These are phyloP conservation scores for Xylaria sp. DNA, from an alignment of 2,329 filamentous ascomycete genomes.

Conservation along the genomic window DNA sequence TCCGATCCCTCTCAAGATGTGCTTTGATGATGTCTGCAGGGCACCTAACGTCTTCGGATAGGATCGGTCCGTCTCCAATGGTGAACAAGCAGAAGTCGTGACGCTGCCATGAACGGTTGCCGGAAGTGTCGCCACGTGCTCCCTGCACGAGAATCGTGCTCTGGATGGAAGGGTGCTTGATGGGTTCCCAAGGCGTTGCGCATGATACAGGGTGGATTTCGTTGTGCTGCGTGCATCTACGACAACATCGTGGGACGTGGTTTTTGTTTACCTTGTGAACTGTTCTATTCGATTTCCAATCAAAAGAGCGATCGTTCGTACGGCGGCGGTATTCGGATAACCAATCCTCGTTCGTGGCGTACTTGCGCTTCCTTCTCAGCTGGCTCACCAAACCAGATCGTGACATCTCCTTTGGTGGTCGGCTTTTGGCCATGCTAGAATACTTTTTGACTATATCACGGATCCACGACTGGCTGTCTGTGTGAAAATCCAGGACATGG, in stretches of 20 bases:
- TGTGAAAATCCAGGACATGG: not conserved
- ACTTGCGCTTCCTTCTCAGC: not conserved
- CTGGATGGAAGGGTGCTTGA: not conserved
- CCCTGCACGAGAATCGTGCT: not conserved
- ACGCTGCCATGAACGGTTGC: not conserved
- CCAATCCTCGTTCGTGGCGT: not conserved
- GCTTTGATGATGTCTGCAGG: not conserved
- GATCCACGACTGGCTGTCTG: not conserved
- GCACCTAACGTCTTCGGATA: not conserved
- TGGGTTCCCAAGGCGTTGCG: not conserved
- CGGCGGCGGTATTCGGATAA: conserved; percentile 9
- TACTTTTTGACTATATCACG: not conserved
- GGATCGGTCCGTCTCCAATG: not conserved
- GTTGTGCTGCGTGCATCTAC: conserved; percentile 38
- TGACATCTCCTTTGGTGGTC: not conserved
- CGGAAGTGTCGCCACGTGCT: not conserved
- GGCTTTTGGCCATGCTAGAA: not conserved
- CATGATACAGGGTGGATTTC: not conserved
- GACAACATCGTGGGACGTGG: not conserved
- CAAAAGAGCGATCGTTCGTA: conserved; percentile 15
- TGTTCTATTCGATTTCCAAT: not conserved
- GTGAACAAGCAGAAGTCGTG: not conserved
- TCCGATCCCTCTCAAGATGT: not conserved
- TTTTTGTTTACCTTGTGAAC: not conserved
- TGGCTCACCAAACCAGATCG: not conserved